A percentile compares a stretch with the other conserved stretches of the same genome.
Evolutionary conservation across 768 basidiomycete genomes (phyloP).

Genomic region (Russula dissimulans): DNA sequence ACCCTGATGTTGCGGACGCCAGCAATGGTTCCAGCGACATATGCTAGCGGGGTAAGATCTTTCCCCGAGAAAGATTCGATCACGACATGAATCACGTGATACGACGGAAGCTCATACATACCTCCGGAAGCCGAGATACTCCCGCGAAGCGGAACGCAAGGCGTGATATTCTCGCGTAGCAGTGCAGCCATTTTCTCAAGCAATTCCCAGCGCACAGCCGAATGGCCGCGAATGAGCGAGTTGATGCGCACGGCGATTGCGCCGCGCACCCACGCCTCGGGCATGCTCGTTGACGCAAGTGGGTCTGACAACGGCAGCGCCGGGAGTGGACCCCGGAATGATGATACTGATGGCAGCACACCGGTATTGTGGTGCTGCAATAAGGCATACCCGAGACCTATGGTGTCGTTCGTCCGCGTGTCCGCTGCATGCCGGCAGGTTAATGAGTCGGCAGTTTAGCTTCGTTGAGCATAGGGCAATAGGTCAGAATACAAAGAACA

Average conservation of each 20-base stretch:
- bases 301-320: conserved; percentile 66
- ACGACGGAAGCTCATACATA: conserved; percentile 24
- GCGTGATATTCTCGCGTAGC: conserved; percentile 62
- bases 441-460: background rate
- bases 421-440: conserved; percentile 41
- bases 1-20: conserved; percentile 78
- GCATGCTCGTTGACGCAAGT: conserved; percentile 60
- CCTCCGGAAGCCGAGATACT: conserved; percentile 81
- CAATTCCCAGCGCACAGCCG: conserved; percentile 73
- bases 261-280: conserved; percentile 83
- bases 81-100: background rate
- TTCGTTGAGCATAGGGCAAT: too few species aligned
- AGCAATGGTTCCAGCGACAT: conserved; percentile 56
- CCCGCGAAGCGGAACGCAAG: conserved; percentile 76
- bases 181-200: conserved; percentile 69
- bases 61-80: too few species aligned
- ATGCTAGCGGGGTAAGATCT: conserved; percentile 20
- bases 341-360: conserved; percentile 45
- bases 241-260: conserved; percentile 85
- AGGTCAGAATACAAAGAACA: background rate
- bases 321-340: conserved; percentile 30
- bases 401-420: conserved; percentile 70
- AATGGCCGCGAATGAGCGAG: conserved; percentile 81
- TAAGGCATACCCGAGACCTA: conserved; percentile 65
- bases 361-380: conserved; percentile 77